A percentile compares a stretch with the other conserved stretches of the same genome.
Conservation (phyloP, 768 basidiomycete genomes). For the Filobasidium wieringae region DNA sequence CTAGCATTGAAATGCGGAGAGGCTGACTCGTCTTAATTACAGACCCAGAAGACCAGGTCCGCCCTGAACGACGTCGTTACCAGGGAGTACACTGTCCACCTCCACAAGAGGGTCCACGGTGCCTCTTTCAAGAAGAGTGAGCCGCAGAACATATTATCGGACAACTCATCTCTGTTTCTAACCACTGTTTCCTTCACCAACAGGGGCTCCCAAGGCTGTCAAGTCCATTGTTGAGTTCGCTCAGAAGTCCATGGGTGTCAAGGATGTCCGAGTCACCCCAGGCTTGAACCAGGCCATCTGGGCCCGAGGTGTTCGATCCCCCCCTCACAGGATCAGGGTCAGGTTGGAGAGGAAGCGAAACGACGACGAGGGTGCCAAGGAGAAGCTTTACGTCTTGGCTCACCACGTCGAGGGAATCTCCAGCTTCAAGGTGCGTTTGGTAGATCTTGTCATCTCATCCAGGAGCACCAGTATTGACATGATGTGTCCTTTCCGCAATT, state of each 20-base stretch:
- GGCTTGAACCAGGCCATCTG: slow-evolving; percentile 92
- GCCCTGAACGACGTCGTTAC: slow-evolving; percentile 97
- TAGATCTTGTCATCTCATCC: too few relatives aligned
- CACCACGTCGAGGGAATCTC: slow-evolving; percentile 58
- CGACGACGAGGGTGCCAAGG: slow-evolving; percentile 96
- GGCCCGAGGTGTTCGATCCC: slow-evolving; percentile 84
- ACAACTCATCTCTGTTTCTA: neutral
- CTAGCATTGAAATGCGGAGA: neutral
- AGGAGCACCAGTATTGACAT: neutral
- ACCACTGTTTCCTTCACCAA: neutral
- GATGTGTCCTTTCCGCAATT: slow-evolving; percentile 13
- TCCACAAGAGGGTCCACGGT: slow-evolving; percentile 88
- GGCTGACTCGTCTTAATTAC: neutral
- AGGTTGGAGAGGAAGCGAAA: slow-evolving; percentile 97
- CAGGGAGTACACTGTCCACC: slow-evolving; percentile 95
- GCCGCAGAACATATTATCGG: slow-evolving; percentile 2
- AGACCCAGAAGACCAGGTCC: slow-evolving; percentile 68
- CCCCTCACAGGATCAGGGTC: slow-evolving; percentile 81
- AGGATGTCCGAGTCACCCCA: slow-evolving; percentile 86
- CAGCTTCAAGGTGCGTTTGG: slow-evolving; percentile 64
- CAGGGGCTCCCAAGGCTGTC: slow-evolving; percentile 74
- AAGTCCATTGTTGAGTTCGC: slow-evolving; percentile 90
- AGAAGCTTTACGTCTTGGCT: slow-evolving; percentile 90
- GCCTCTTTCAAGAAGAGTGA: slow-evolving; percentile 87
- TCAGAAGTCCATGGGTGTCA: slow-evolving; percentile 87